Conservation (phyloP, 2,329 filamentous ascomycete genomes). For the Penicillium verrucosum region DNA sequence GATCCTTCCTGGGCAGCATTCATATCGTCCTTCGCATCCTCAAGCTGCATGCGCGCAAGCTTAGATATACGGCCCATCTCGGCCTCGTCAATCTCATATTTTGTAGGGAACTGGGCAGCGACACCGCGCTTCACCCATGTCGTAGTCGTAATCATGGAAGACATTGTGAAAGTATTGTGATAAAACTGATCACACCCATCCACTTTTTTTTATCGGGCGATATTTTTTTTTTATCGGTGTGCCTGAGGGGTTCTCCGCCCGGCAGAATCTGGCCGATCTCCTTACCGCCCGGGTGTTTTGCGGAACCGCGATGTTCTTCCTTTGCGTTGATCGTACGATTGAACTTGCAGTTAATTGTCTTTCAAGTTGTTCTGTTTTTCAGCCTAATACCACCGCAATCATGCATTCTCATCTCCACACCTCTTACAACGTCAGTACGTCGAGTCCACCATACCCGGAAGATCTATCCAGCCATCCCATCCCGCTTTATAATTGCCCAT, state of each 20-base stretch:
- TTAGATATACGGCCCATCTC: slow-evolving; percentile 73
- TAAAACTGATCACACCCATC: slow-evolving; percentile 15
- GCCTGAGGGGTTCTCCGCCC: slow-evolving; percentile 28
- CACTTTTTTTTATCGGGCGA: slow-evolving; percentile 30
- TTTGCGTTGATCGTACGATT: slow-evolving; percentile 7
- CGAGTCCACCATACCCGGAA: slow-evolving; percentile 8
- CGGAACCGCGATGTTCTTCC: slow-evolving; percentile 6
- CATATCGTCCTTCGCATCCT: slow-evolving; percentile 86
- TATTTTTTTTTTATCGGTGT: slow-evolving; percentile 27
- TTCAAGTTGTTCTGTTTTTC: slow-evolving; percentile 3
- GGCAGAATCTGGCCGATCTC: slow-evolving; percentile 29
- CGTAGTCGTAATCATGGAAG: slow-evolving; percentile 70
- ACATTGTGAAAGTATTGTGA: slow-evolving; percentile 36
- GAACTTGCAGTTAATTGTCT: neutral
- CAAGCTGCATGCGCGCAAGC: slow-evolving; percentile 74
- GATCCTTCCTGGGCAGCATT: slow-evolving; percentile 62
- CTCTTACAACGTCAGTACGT: slow-evolving; percentile 79
- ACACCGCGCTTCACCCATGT: slow-evolving; percentile 75
- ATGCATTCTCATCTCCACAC: slow-evolving; percentile 99
- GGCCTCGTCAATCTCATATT: slow-evolving; percentile 71
- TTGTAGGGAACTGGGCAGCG: slow-evolving; percentile 70
- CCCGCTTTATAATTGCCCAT: neutral
- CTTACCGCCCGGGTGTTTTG: slow-evolving; percentile 28
- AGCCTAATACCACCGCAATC: slow-evolving; percentile 28
- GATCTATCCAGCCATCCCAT: neutral